phyloP scores from a whole-genome alignment of 306 rosid genomes.

The Delonix regia region DNA sequence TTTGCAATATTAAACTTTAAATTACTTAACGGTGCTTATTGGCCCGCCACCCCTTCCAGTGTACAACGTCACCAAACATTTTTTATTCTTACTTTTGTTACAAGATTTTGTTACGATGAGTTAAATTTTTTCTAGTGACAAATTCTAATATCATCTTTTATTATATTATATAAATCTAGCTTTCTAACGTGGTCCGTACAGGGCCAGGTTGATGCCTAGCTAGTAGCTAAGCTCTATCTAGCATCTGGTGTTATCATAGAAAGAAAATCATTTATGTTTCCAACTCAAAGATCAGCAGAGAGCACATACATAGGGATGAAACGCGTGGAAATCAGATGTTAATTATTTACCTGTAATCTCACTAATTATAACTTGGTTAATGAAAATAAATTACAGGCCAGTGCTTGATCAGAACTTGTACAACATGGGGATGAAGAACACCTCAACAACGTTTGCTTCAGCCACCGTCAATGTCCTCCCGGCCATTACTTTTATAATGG shows the following conservation, averaged over 20 bases:
- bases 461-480: conserved; percentile 83
- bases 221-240: background rate
- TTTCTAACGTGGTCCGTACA: background rate
- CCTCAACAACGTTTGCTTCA: conserved; percentile 93
- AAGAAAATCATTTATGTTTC: background rate
- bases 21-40: background rate
- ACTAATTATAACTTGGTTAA: background rate
- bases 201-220: background rate
- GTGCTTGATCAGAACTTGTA: conserved; percentile 94
- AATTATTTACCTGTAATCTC: background rate
- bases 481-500: conserved; percentile 91
- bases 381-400: conserved; percentile 64
- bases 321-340: background rate
- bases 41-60: background rate
- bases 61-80: background rate
- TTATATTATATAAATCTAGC: background rate
- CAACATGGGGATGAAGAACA: conserved; percentile 86
- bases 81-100: no score
- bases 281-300: background rate
- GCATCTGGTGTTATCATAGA: background rate
- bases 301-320: no score
- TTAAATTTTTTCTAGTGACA: no score
- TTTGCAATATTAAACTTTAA: background rate
- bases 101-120: background rate
- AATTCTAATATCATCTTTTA: background rate